These are phyloP conservation scores for Bruguiera sexangula DNA, from an alignment of 345 rosid genomes.

Conservation along the genomic window DNA sequence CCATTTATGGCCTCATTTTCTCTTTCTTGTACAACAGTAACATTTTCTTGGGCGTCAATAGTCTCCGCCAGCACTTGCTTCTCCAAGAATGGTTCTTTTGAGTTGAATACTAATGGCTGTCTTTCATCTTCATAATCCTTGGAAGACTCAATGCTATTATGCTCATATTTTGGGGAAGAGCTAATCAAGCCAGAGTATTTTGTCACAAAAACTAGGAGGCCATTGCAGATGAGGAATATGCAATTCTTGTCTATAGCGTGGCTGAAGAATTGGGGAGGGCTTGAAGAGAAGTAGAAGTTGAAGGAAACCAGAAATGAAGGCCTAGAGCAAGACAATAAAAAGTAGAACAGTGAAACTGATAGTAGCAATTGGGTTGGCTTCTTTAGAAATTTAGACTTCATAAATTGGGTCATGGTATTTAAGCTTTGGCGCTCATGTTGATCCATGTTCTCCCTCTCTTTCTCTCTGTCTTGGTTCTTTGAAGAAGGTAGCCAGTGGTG, in stretches of 20 bases:
- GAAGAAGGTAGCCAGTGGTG: not conserved
- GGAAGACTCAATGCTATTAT: conserved; percentile 12
- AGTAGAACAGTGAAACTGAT: conserved; percentile 54
- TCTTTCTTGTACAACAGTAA: not conserved
- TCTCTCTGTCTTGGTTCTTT: not conserved
- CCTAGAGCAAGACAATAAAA: conserved; percentile 32
- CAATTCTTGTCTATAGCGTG: conserved; percentile 63
- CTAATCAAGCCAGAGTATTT: conserved; percentile 49
- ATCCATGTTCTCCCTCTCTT: conserved; percentile 30
- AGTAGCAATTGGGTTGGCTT: conserved; percentile 38
- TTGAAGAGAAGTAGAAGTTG: conserved; percentile 35
- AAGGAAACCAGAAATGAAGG: conserved; percentile 29
- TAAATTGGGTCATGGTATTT: conserved; percentile 15
- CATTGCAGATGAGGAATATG: conserved; percentile 77
- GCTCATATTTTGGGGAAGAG: conserved; percentile 20
- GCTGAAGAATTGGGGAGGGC: conserved; percentile 40
- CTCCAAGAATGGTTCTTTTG: conserved; percentile 21
- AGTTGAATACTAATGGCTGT: not conserved
- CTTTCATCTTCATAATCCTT: conserved; percentile 21
- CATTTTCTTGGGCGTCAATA: conserved; percentile 8
- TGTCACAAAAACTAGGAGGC: conserved; percentile 65
- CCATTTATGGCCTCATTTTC: not conserved
- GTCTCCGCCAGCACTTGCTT: conserved; percentile 19
- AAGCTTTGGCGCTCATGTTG: conserved; percentile 11
- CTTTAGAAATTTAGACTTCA: conserved; percentile 38